Percentiles rank a stretch among this genome's conserved stretches.
phyloP scores from a whole-genome alignment of 495 filamentous ascomycete genomes.

The Aspergillus ellipticus region DNA sequence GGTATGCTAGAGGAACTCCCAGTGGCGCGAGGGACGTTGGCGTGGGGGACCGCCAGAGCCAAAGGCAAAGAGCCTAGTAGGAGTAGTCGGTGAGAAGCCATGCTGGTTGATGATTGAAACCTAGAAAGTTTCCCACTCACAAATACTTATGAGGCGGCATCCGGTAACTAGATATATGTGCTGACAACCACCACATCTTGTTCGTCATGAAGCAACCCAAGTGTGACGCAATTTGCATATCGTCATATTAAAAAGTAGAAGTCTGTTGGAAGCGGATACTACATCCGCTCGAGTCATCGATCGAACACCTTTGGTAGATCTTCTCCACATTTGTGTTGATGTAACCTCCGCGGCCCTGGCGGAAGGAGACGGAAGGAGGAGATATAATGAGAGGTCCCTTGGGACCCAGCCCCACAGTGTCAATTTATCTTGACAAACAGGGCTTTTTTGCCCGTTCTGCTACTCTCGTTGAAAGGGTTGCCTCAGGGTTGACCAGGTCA shows the following conservation, averaged over 20 bases:
- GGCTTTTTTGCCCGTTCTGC: not conserved
- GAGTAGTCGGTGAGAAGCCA: not conserved
- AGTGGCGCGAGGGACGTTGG: not conserved
- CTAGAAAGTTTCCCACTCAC: not conserved
- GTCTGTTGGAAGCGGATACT: not conserved
- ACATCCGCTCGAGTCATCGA: not conserved
- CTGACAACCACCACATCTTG: not conserved
- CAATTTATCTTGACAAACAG: not conserved
- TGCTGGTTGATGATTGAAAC: not conserved
- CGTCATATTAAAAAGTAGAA: not conserved
- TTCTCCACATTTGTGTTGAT: not conserved
- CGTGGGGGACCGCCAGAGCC: not conserved
- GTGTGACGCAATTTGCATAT: constrained; percentile 1
- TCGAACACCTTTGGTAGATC: not conserved
- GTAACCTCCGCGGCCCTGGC: not conserved
- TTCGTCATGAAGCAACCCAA: not conserved
- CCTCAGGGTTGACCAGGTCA: not conserved
- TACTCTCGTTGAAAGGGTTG: not conserved
- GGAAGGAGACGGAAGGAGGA: not conserved
- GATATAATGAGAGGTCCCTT: not conserved
- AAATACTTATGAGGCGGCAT: not conserved
- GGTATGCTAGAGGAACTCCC: not conserved
- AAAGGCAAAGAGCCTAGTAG: not conserved
- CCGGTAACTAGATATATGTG: not conserved
- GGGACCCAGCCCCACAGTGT: not conserved